Conservation (phyloP, 2,329 filamentous ascomycete genomes). For the Claviceps spartinae region DNA sequence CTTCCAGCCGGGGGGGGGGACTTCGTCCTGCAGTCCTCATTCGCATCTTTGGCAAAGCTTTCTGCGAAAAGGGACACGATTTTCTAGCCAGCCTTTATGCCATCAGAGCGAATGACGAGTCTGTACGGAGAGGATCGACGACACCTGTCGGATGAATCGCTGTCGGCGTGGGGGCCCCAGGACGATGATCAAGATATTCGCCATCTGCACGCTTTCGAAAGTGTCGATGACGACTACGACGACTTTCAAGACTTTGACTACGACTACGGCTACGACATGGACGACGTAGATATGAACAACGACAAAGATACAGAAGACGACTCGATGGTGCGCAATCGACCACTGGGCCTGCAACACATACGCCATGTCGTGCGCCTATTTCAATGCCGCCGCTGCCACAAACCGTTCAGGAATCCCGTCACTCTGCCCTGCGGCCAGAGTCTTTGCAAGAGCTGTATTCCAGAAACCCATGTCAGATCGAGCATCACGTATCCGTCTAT, state of each 20-base stretch:
- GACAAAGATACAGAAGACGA: background rate
- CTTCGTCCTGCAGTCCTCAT: background rate
- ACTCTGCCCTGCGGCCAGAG: slow-evolving; percentile 72
- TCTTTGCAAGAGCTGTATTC: slow-evolving; percentile 63
- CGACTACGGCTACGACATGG: too few species aligned
- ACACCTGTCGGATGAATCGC: background rate
- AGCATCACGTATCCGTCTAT: slow-evolving; percentile 68
- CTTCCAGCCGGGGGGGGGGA: too few species aligned
- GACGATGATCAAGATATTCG: background rate
- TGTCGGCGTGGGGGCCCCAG: background rate
- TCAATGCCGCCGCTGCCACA: slow-evolving; percentile 64
- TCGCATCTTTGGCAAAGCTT: background rate
- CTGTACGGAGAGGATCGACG: background rate
- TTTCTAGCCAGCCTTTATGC: too few species aligned
- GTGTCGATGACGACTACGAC: background rate
- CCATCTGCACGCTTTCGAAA: background rate
- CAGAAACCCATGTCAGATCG: slow-evolving; percentile 46
- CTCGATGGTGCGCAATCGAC: background rate
- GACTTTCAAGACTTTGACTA: background rate
- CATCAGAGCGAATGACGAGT: background rate
- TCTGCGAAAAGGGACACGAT: background rate
- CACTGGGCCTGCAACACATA: slow-evolving; percentile 6
- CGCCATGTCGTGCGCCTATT: slow-evolving; percentile 48
- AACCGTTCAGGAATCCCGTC: slow-evolving; percentile 52
- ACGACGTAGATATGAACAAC: too few species aligned